Evolutionary conservation across 2,329 filamentous ascomycete species (phyloP), one percentile per base, ranked within the genome.

Genomic region (Beauveria sp.): DNA sequence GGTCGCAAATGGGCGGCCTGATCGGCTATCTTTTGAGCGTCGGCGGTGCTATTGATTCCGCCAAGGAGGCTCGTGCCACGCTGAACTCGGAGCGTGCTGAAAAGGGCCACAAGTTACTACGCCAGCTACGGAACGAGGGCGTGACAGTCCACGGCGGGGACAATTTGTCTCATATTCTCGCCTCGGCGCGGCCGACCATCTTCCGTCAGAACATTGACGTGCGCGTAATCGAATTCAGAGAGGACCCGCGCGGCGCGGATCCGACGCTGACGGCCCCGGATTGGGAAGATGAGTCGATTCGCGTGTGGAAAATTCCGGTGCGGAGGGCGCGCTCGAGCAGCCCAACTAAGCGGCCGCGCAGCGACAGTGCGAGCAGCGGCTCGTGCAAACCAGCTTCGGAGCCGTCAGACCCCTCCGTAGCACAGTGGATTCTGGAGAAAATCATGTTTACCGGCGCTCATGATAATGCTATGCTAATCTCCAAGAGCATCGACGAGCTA

Each of bases 1-100:
- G 92, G 91, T 76, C 79, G 34, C 89, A 85, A 68, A 83, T 84
- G 40, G 95, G 95, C 62, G 95, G 95, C 3, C 76, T 98, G 65
- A 77, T 96, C 64, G 95, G 95, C 58, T 84, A 93, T 78, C 82
- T 97, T 62, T 80, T 99, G 66, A 96, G 91, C 5, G 73, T 96
- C 63, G 91, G 93, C 31, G 91, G 95, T 72, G 75, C 82, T 6
- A 74, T 83, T 24, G 77, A 82, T 6, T 72, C 76, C 18, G 79
- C 79, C 42, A 76, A 75, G 60, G 78, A 80, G 64, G 72, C 73
- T 8, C 62, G 71, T 5, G 69, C 69, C 22, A 69, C 73, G 10
- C 70, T 77, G 40, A 81, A 81, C 53, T 69, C 73, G 40, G 71
- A 73, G 62, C 74, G 76, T 57, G 73, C 71, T 58, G 72, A 72